A percentile compares a stretch with the other conserved stretches of the same genome.
phyloP scores from a whole-genome alignment of 176 grass and related monocot genomes.

The Oryza glumipatula region DNA sequence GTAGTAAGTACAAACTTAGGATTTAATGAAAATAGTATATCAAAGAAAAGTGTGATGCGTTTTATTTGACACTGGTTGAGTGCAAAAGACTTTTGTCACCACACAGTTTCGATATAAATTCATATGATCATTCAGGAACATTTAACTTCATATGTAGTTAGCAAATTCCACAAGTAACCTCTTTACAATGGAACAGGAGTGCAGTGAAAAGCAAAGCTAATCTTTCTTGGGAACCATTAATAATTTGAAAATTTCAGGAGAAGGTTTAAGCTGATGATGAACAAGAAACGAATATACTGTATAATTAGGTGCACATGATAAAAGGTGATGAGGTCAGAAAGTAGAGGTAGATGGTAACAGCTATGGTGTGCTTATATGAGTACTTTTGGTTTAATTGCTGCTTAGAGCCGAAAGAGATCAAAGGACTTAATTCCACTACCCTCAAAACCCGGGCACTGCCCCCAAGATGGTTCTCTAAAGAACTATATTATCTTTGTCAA shows the following conservation, averaged over 20 bases:
- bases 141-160: slow-evolving; percentile 26
- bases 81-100: neutral
- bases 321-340: slow-evolving; percentile 58
- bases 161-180: slow-evolving; percentile 9
- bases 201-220: slow-evolving; percentile 37
- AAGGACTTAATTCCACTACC: slow-evolving; percentile 51
- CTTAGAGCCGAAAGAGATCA: slow-evolving; percentile 64
- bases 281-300: slow-evolving; percentile 63
- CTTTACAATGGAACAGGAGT: slow-evolving; percentile 28
- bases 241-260: slow-evolving; percentile 26
- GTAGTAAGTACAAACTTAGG: slow-evolving; percentile 8
- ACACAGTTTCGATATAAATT: neutral
- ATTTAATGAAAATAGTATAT: slow-evolving; percentile 23
- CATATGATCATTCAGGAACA: neutral
- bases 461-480: slow-evolving; percentile 44
- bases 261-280: slow-evolving; percentile 49
- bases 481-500: slow-evolving; percentile 45
- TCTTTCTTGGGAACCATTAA: slow-evolving; percentile 50
- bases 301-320: slow-evolving; percentile 46
- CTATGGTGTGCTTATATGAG: slow-evolving; percentile 42
- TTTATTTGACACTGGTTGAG: slow-evolving; percentile 18
- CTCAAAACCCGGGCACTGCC: slow-evolving; percentile 60
- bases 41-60: neutral
- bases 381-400: slow-evolving; percentile 52
- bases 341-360: slow-evolving; percentile 38